Evolutionary conservation across 495 filamentous ascomycete genomes (phyloP).

Genomic region (Penicillium mononematosum): DNA sequence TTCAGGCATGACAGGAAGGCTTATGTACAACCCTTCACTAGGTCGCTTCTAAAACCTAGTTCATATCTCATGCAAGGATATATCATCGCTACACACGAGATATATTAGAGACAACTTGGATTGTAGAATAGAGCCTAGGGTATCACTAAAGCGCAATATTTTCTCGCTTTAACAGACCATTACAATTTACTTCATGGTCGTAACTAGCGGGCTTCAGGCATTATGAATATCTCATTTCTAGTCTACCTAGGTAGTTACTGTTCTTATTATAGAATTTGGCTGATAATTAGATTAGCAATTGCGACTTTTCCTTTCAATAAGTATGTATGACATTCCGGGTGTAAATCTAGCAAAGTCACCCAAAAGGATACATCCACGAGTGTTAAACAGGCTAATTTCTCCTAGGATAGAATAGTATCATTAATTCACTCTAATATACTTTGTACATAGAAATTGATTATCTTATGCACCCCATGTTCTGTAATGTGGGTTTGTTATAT

Average conservation of each 20-base stretch:
- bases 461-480: background rate
- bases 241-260: too few species aligned
- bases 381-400: background rate
- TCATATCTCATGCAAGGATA: background rate
- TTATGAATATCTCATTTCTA: background rate
- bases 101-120: background rate
- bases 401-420: background rate
- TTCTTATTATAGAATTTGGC: too few species aligned
- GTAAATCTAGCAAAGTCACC: too few species aligned
- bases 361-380: background rate
- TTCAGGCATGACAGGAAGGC: background rate
- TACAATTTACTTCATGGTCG: background rate
- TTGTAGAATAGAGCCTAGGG: background rate
- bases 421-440: too few species aligned
- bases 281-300: too few species aligned
- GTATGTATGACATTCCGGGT: too few species aligned
- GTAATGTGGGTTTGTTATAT: background rate
- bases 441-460: background rate
- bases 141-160: background rate
- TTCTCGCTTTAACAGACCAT: background rate
- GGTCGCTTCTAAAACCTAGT: too few species aligned
- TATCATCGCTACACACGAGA: background rate
- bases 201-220: background rate
- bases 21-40: background rate
- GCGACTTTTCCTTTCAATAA: too few species aligned